Evolutionary conservation across 1,284 basidiomycete genomes (phyloP), one percentile per base, ranked within the genome.

Genomic region (Xerocomus tenax): DNA sequence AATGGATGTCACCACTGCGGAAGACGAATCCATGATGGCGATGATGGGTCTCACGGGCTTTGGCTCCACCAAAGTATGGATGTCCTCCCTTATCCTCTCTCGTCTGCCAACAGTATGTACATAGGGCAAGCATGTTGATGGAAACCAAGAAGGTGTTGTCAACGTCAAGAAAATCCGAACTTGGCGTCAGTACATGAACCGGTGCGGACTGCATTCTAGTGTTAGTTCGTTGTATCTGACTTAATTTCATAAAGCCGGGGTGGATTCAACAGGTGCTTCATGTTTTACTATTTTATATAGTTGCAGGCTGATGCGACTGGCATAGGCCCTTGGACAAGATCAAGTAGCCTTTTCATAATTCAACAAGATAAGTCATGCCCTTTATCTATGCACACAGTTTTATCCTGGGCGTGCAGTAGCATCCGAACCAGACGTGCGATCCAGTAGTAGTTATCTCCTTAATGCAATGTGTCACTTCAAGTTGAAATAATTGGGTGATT

Each of bases 171-270:
- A 93, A 71, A 79, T 84, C 56, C 76, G 94, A 48, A 95, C 91
- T 25, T 97, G 94, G 93, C 75, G 94, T 57, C 94, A 97, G 69
- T 94, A 94, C 66, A 94, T 94, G 91, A 94, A 94, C 63, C 76
- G 87, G 85, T 86, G 56, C 42, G 74, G 59, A 35, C 43, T 8
- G 5, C 15, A 23, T 38, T 29, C 16, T 8, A 32, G 34, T 48
- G 3, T 18, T 29, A 42, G 13, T 38, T 52, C 15, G n/a, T 35
- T 47, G n/a, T 30, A 25, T 39, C 41, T 61, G 32, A 57, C 48
- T 19, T 46, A 38, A 10, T 54, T 57, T 48, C 8, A 42, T 48
- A 51, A 25, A 85, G 91, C 55, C 81, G 87, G 57, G 92, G 92
- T 58, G 92, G 92, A 48, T 95, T 96, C 77, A 96, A 95, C 74